Conservation (phyloP, 1,284 basidiomycete genomes). For the Neonothopanus nambi region DNA sequence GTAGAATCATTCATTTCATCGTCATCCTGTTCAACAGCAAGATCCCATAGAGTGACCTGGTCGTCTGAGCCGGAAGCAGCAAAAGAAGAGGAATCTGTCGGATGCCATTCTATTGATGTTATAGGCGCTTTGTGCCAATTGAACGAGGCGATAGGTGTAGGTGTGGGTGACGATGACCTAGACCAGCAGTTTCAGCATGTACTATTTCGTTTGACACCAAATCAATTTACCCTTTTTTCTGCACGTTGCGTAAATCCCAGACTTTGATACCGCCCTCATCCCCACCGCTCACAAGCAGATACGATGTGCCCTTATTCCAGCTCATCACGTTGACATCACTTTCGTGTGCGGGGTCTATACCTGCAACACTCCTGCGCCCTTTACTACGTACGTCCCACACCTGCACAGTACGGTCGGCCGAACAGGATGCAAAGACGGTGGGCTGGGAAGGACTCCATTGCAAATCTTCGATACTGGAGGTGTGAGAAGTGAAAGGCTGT, state of each 20-base stretch:
- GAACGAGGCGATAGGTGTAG: conserved; percentile 88
- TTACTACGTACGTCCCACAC: conserved; percentile 97
- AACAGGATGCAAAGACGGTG: conserved; percentile 95
- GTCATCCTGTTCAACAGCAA: conserved; percentile 94
- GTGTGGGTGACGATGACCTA: conserved; percentile 53
- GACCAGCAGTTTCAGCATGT: conserved; percentile 1
- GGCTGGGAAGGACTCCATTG: conserved; percentile 96
- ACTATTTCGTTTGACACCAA: conserved; percentile 4
- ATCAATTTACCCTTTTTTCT: conserved; percentile 66
- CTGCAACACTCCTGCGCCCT: conserved; percentile 82
- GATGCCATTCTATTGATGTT: conserved; percentile 98
- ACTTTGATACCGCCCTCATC: conserved; percentile 96
- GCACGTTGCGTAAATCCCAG: conserved; percentile 95
- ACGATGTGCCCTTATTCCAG: conserved; percentile 88
- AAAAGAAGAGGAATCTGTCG: conserved; percentile 94
- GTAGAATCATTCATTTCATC: conserved; percentile 71
- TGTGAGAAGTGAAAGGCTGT: conserved; percentile 87
- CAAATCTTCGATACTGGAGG: conserved; percentile 91
- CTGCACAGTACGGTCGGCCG: conserved; percentile 88
- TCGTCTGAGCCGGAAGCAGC: conserved; percentile 94
- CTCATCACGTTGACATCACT: conserved; percentile 98
- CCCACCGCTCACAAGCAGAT: conserved; percentile 91
- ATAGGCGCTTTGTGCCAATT: conserved; percentile 92
- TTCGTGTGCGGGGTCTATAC: conserved; percentile 82
- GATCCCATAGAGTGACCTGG: conserved; percentile 96